These are phyloP conservation scores for Hypoxylon crocopeplum DNA, from an alignment of 495 filamentous ascomycete genomes.

Conservation along the genomic window DNA sequence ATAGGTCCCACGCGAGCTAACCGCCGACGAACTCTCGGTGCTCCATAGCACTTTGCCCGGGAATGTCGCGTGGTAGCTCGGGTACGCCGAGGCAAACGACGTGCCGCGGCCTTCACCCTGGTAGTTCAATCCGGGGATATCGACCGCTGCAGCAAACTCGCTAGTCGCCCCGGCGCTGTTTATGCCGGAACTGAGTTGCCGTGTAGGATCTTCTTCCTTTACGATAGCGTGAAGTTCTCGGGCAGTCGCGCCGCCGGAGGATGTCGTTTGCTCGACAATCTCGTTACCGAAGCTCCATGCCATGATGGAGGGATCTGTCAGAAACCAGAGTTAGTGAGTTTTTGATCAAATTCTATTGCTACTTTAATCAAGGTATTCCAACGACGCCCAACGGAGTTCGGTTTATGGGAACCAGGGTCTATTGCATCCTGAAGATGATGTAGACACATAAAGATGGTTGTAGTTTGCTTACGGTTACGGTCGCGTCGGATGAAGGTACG, in stretches of 20 bases:
- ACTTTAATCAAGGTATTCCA: background rate
- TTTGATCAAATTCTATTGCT: background rate
- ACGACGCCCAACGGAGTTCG: too few species aligned
- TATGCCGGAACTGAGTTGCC: constrained; percentile 48
- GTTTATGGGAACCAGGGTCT: too few species aligned
- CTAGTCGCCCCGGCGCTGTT: constrained; percentile 44
- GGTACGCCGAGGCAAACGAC: constrained; percentile 39
- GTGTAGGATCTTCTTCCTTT: constrained; percentile 49
- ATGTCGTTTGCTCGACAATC: constrained; percentile 47
- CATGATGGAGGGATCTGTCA: constrained; percentile 52
- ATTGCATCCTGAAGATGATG: too few species aligned
- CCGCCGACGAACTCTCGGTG: constrained; percentile 49
- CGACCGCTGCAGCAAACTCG: constrained; percentile 44
- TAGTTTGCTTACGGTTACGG: constrained; percentile 46
- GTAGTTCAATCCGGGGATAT: constrained; percentile 58
- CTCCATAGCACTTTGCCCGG: constrained; percentile 55
- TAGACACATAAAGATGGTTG: too few species aligned
- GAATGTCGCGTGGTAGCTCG: constrained; percentile 47
- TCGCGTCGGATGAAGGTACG: constrained; percentile 55
- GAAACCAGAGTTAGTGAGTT: background rate
- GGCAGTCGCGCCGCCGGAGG: constrained; percentile 37
- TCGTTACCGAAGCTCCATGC: constrained; percentile 59
- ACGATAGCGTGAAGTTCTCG: constrained; percentile 45
- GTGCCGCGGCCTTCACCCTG: constrained; percentile 55
- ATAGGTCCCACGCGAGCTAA: constrained; percentile 57